Percentiles rank a stretch among this genome's conserved stretches.
phyloP scores from a whole-genome alignment of 108 stramenopile species.

The Conticribra guillardii region DNA sequence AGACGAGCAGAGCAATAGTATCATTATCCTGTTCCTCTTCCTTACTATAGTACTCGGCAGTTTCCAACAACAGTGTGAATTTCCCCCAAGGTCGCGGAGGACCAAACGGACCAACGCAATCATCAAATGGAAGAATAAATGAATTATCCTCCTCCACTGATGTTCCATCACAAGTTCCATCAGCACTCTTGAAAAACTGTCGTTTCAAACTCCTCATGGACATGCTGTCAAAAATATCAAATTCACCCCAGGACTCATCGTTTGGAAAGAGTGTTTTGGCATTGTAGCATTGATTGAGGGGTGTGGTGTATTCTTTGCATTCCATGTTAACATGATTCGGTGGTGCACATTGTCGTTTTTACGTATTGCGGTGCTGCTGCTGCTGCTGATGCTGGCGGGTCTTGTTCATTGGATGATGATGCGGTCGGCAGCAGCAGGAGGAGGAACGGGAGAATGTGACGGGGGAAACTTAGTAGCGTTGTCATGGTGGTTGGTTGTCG shows the following conservation, averaged over 20 bases:
- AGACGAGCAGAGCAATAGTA: no score
- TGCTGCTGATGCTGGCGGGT: background rate
- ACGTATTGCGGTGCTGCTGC: constrained; percentile 1
- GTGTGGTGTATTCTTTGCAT: constrained; percentile 45
- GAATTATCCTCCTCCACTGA: constrained; percentile 29
- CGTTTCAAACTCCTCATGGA: constrained; percentile 30
- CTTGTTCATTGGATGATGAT: background rate
- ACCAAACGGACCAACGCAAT: constrained; percentile 57
- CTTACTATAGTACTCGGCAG: background rate
- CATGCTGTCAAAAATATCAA: constrained; percentile 43
- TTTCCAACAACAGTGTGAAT: constrained; percentile 32
- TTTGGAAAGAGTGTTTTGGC: constrained; percentile 45
- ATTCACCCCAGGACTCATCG: constrained; percentile 50
- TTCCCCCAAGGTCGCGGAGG: constrained; percentile 55
- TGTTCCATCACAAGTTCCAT: constrained; percentile 38
- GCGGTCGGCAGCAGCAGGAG: no score
- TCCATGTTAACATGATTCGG: background rate
- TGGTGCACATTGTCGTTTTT: constrained; percentile 13
- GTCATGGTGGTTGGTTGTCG: background rate
- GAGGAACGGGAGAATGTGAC: background rate
- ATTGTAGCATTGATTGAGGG: constrained; percentile 50
- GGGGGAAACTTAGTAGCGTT: no score
- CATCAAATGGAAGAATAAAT: constrained; percentile 41
- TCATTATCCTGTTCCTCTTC: no score
- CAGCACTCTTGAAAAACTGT: constrained; percentile 35